Conservation (phyloP, 2,329 filamentous ascomycete species). For the Chaetomium globosum region DNA sequence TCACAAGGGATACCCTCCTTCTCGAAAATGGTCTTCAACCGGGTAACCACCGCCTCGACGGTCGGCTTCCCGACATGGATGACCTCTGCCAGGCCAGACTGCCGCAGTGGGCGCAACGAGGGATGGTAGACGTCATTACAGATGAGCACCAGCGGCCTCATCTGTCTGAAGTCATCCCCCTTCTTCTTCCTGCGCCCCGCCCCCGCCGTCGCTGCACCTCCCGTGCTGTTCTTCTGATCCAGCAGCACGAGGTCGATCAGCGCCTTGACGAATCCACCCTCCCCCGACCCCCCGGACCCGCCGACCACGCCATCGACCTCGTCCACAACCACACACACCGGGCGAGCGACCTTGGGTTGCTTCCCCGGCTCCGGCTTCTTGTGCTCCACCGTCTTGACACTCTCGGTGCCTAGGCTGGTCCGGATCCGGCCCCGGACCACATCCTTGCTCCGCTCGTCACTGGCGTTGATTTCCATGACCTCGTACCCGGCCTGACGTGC, state of each 20-base stretch:
- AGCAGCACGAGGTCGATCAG: conserved; percentile 85
- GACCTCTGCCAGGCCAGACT: conserved; percentile 82
- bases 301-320: conserved; percentile 94
- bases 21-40: conserved; percentile 81
- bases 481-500: conserved; percentile 95
- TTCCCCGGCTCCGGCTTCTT: conserved; percentile 55
- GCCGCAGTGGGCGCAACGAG: conserved; percentile 81
- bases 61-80: conserved; percentile 89
- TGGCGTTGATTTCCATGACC: conserved; percentile 95
- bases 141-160: conserved; percentile 87
- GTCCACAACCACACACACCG: conserved; percentile 91
- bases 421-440: conserved; percentile 90
- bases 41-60: conserved; percentile 78
- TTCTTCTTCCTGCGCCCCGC: conserved; percentile 65
- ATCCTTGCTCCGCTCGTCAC: conserved; percentile 85
- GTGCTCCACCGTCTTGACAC: conserved; percentile 75
- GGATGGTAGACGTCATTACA: conserved; percentile 98
- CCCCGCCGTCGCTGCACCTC: conserved; percentile 38
- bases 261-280: conserved; percentile 94
- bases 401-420: conserved; percentile 91
- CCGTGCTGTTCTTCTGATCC: conserved; percentile 75
- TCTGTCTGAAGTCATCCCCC: conserved; percentile 81
- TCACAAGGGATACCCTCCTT: conserved; percentile 89
- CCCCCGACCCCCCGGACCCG: conserved; percentile 74
- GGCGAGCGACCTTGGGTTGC: conserved; percentile 73